phyloP scores from a whole-genome alignment of 2,329 filamentous ascomycete genomes.

The Fusarium scirpi region DNA sequence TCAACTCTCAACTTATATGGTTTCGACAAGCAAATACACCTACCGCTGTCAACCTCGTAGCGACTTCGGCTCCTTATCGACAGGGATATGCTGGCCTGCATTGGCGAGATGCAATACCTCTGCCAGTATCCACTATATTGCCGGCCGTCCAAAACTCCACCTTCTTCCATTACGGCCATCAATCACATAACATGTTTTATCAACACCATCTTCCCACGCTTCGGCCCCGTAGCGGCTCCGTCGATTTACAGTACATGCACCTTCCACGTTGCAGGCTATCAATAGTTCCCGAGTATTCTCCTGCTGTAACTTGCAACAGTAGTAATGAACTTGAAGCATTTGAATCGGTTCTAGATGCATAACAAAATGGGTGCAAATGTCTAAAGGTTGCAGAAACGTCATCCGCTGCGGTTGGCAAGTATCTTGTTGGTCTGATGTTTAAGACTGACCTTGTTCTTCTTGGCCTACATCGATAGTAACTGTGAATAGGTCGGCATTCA shows the following conservation, averaged over 20 bases:
- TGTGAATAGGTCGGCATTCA: slow-evolving; percentile 19
- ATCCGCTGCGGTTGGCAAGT: neutral
- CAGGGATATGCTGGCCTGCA: slow-evolving; percentile 21
- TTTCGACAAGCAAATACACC: neutral
- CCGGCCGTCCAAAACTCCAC: slow-evolving; percentile 13
- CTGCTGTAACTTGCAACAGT: neutral
- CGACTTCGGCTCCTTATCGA: slow-evolving; percentile 18
- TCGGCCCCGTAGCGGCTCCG: slow-evolving; percentile 36
- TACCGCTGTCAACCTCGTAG: neutral
- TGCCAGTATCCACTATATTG: slow-evolving; percentile 14
- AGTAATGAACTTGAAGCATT: neutral
- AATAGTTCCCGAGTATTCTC: neutral
- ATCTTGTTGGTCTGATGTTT: slow-evolving; percentile 10
- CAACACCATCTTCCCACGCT: slow-evolving; percentile 17
- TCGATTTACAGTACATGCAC: neutral
- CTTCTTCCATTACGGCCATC: slow-evolving; percentile 31
- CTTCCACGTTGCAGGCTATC: neutral
- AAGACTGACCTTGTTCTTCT: slow-evolving; percentile 20
- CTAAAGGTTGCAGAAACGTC: neutral
- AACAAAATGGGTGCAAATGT: neutral
- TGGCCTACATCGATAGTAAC: slow-evolving; percentile 23
- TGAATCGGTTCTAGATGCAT: neutral
- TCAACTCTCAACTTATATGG: neutral
- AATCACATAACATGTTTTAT: slow-evolving; percentile 45
- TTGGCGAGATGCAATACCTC: slow-evolving; percentile 20